Evolutionary conservation across 306 rosid species (phyloP), one percentile per base, ranked within the genome.

Genomic region (Cucurbita ficifolia): DNA sequence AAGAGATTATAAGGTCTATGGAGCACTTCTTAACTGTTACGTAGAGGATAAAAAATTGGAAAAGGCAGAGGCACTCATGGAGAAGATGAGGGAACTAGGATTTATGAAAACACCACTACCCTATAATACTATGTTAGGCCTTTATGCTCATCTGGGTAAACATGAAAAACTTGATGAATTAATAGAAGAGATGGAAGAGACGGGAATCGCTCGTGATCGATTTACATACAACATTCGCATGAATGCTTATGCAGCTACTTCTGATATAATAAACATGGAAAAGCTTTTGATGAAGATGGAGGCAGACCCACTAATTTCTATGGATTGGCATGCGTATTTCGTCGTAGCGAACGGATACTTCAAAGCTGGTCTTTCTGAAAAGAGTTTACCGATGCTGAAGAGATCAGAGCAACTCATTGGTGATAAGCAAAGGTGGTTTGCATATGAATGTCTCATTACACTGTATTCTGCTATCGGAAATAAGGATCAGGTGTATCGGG

Each of bases 401-500:
- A 84, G 64, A 82, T 71, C 94, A 0, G 96, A 90, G 72, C 77
- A 24, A 35, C 71, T 75, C 11, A 58, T 70, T 51, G 61, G 69
- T 18, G 67, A 55, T 50, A 50, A 17, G 40, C 46, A 42, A 1
- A 75, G 46, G 67, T 75, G 74, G 79, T 11, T 43, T 77, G 88
- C 87, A 38, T 88, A 80, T 61, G 85, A 85, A 81, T 80, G 68
- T 40, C 74, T 87, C 72, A 81, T 75, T 50, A 76, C 84, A 53
- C 75, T 75, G 45, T 79, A 90, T 58, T 72, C 87, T 55, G 70
- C 76, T 17, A 57, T 81, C 8, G 94, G 89, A 48, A 82, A 77
- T 22, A 85, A 81, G 80, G 87, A 83, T 1, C 94, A 85, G 57
- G 90, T 90, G 58, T 82, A 83, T 81, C 83, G 94, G 45, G 79